A percentile compares a stretch with the other conserved stretches of the same genome.
These are phyloP conservation scores for Ceriops zippeliana DNA, from an alignment of 345 rosid species.

Conservation along the genomic window DNA sequence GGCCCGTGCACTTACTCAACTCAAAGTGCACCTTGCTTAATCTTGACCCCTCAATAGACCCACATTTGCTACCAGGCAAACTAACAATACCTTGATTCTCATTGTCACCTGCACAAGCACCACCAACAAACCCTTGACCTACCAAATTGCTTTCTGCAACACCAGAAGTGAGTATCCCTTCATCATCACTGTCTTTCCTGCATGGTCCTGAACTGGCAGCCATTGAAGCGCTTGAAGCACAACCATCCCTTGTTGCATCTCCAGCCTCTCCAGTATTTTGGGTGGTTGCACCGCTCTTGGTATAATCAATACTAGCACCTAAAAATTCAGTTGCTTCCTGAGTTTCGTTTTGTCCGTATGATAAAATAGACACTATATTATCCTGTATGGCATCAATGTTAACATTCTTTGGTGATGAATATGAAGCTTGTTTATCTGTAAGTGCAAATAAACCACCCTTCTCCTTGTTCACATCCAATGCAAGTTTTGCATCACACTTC, in stretches of 20 bases:
- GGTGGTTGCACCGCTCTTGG: slow-evolving; percentile 19
- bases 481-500: slow-evolving; percentile 22
- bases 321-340: slow-evolving; percentile 27
- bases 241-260: slow-evolving; percentile 29
- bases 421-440: slow-evolving; percentile 23
- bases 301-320: slow-evolving; percentile 10
- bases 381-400: neutral
- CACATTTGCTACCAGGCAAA: slow-evolving; percentile 26
- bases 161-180: slow-evolving; percentile 16
- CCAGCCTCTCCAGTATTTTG: slow-evolving; percentile 26
- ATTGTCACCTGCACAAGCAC: slow-evolving; percentile 19
- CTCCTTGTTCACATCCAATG: slow-evolving; percentile 6
- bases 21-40: slow-evolving; percentile 47
- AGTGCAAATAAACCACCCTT: slow-evolving; percentile 11
- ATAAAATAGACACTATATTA: slow-evolving; percentile 21
- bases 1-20: slow-evolving; percentile 45
- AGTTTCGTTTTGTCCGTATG: slow-evolving; percentile 24
- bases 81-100: slow-evolving; percentile 32
- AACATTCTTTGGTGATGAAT: slow-evolving; percentile 11
- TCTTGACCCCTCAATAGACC: slow-evolving; percentile 34
- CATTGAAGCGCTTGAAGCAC: slow-evolving; percentile 31
- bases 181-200: slow-evolving; percentile 29
- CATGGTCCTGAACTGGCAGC: slow-evolving; percentile 24
- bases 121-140: slow-evolving; percentile 14
- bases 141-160: slow-evolving; percentile 19